Percentiles rank a stretch among this genome's conserved stretches.
phyloP scores from a whole-genome alignment of 176 grass and related monocot genomes.

The Guadua angustifolia region DNA sequence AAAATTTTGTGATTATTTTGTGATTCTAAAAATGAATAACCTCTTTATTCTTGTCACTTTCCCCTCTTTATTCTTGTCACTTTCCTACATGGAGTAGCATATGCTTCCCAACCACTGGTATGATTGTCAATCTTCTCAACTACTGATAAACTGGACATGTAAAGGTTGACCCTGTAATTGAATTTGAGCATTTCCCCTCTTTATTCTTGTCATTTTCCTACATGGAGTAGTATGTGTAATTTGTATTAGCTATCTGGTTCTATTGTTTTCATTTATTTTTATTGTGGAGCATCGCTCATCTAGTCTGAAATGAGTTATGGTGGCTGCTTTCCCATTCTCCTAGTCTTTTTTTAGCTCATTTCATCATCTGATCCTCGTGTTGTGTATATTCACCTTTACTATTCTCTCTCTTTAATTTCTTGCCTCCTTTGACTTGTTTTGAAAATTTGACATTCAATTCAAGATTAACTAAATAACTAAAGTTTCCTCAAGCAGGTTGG shows the following conservation, averaged over 20 bases:
- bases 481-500: conserved; percentile 67
- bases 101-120: conserved; percentile 80
- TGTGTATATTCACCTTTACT: background rate
- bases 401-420: background rate
- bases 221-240: background rate
- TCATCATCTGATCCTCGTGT: conserved; percentile 1
- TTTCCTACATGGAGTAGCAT: too few relatives aligned
- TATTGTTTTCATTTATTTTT: background rate
- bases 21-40: too few relatives aligned
- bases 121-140: conserved; percentile 5
- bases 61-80: too few relatives aligned
- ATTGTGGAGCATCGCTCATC: background rate
- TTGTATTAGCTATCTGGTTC: background rate
- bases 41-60: too few relatives aligned
- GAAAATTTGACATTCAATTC: conserved; percentile 10
- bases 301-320: conserved; percentile 1
- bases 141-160: background rate
- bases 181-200: conserved; percentile 31
- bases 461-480: conserved; percentile 41
- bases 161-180: conserved; percentile 26
- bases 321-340: background rate
- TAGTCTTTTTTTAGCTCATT: background rate
- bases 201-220: conserved; percentile 10
- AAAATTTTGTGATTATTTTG: too few relatives aligned
- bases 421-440: background rate